Evolutionary conservation across 2,329 filamentous ascomycete genomes (phyloP).

Genomic region (Hymenoscyphus fraxineus): DNA sequence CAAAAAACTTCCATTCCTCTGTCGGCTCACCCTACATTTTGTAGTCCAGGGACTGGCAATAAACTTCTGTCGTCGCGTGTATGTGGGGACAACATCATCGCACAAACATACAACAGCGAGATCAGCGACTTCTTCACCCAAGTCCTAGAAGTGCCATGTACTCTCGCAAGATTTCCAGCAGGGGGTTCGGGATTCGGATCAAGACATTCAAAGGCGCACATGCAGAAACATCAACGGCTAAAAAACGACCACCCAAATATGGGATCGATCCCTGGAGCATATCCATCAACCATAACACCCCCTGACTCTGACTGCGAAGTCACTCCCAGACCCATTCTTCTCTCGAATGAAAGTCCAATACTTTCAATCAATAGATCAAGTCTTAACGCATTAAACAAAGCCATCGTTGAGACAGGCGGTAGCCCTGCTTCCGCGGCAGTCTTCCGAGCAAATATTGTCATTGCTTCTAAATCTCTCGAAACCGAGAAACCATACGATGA

Average conservation of each 20-base stretch:
- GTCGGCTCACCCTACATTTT: conserved; percentile 61
- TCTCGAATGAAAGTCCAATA: conserved; percentile 94
- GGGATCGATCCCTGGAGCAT: conserved; percentile 48
- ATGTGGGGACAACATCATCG: conserved; percentile 74
- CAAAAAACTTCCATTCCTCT: conserved; percentile 55
- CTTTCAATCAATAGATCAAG: conserved; percentile 78
- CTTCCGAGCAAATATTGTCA: conserved; percentile 85
- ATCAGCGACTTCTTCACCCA: conserved; percentile 76
- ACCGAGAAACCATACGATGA: conserved; percentile 64
- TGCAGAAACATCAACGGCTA: conserved; percentile 53
- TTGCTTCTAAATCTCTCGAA: conserved; percentile 47
- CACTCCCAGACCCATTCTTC: conserved; percentile 55
- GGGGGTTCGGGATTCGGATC: conserved; percentile 55
- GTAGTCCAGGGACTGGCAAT: conserved; percentile 40
- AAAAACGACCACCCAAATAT: conserved; percentile 16
- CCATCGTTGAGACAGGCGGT: conserved; percentile 62
- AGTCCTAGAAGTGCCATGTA: conserved; percentile 73
- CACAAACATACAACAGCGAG: conserved; percentile 63
- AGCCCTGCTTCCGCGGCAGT: conserved; percentile 65
- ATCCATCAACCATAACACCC: conserved; percentile 52
- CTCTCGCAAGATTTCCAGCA: conserved; percentile 77
- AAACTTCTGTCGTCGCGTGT: conserved; percentile 59
- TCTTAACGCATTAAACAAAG: conserved; percentile 70
- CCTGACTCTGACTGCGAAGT: conserved; percentile 54
- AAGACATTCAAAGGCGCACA: conserved; percentile 68